Percentiles rank a stretch among this genome's conserved stretches.
Evolutionary conservation across 495 filamentous ascomycete genomes (phyloP).

Genomic region (Podospora pseudopauciseta): DNA sequence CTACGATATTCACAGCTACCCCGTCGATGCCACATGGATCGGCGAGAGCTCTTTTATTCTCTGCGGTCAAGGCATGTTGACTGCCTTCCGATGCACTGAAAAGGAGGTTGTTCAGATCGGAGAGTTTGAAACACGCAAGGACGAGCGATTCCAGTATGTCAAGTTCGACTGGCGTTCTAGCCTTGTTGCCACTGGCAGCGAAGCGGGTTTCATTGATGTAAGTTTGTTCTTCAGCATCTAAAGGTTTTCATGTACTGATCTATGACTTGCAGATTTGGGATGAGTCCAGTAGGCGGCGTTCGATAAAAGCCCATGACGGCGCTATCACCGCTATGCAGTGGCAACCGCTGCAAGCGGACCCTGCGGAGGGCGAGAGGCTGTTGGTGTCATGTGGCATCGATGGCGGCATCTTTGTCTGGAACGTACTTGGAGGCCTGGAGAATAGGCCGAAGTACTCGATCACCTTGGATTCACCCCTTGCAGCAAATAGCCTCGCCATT

Average conservation of each 20-base stretch:
- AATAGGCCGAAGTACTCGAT: slow-evolving; percentile 55
- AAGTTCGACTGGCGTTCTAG: slow-evolving; percentile 46
- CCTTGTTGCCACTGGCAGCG: slow-evolving; percentile 47
- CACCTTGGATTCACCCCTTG: slow-evolving; percentile 46
- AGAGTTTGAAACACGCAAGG: slow-evolving; percentile 41
- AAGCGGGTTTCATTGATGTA: slow-evolving; percentile 52
- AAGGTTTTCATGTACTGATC: not conserved
- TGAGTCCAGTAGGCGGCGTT: slow-evolving; percentile 38
- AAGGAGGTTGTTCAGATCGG: slow-evolving; percentile 36
- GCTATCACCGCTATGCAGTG: slow-evolving; percentile 47
- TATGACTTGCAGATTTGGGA: slow-evolving; percentile 48
- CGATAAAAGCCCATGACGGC: slow-evolving; percentile 49
- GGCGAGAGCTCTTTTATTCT: slow-evolving; percentile 55
- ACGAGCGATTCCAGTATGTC: slow-evolving; percentile 44
- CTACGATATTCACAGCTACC: slow-evolving; percentile 44
- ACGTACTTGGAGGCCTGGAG: slow-evolving; percentile 49
- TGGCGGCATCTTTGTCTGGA: slow-evolving; percentile 67
- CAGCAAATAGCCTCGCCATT: slow-evolving; percentile 62
- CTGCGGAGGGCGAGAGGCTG: slow-evolving; percentile 44
- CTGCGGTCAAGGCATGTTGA: slow-evolving; percentile 54
- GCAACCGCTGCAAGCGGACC: slow-evolving; percentile 44
- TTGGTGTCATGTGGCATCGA: slow-evolving; percentile 56
- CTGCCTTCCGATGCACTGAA: slow-evolving; percentile 37
- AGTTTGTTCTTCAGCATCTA: slow-evolving; percentile 15
- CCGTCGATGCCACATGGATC: slow-evolving; percentile 59